Base-by-base conservation (phyloP, 805 yeast genomes). In the Candida coleopterorum region DNA sequence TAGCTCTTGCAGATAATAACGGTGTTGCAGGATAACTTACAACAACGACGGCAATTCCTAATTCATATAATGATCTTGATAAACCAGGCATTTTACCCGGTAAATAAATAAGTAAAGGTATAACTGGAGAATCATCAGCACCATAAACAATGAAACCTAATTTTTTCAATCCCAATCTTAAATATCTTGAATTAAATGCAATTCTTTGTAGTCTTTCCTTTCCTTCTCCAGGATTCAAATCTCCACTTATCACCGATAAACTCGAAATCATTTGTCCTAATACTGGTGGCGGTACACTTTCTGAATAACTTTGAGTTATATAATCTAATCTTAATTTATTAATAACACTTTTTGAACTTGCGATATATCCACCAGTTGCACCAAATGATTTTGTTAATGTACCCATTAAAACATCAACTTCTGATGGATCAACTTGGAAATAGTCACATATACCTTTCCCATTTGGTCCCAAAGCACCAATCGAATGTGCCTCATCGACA, bases 11-110 rank as follows among this genome's bases (percentile, higher is more conserved):
- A 25, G 88, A 77, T 29, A 86, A 79, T 47, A 93, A 72, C 24
- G 96, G 96, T 0, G 97, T 90, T 1, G 98, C 98, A 9, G 99
- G 99, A 57, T 93, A 93, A 25, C 97, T 96, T 29, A 90, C 97
- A 45, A 90, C 81, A 24, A 93, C 99, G 33, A 90, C 89, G 3
- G 98, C 98, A 42, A 93, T 81, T 36, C 84, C 84, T 60, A 77
- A 70, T 45, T 75, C 77, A 49, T 83, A 75, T 72, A 90, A 74
- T 74, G 78, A 75, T 57, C 96, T 75, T 31, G 96, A 82, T 44
- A 88, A 77, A 0, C 90, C 88, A 18, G 96, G 94, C 95, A 93
- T 87, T 57, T 89, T 90, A 20, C 94, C 80, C 17, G 98, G 99
- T 36, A 86, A 77, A 55, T 83, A 93, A 44, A 89, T 62, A 56